Percentiles rank a stretch among this genome's conserved stretches.
Conservation (phyloP, 768 basidiomycete species). For the Hemileccinum rubropunctum region DNA sequence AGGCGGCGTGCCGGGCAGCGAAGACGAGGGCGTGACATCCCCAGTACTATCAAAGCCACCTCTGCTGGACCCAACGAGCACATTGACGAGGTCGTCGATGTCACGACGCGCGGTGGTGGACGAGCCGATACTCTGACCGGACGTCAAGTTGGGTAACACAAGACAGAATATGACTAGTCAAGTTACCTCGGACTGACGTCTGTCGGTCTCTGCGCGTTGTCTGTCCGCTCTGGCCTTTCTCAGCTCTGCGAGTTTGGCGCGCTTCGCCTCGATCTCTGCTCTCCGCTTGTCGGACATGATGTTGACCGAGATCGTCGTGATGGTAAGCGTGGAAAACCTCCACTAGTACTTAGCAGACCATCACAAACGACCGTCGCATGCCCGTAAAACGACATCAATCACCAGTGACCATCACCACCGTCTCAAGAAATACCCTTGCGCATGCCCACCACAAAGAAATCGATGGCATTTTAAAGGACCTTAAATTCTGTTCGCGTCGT, state of each 20-base stretch:
- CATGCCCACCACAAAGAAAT: slow-evolving; percentile 37
- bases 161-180: slow-evolving; percentile 7
- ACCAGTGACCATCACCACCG: slow-evolving; percentile 9
- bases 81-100: slow-evolving; percentile 69
- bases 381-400: slow-evolving; percentile 4
- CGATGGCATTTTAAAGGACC: slow-evolving; percentile 57
- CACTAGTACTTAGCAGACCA: not conserved
- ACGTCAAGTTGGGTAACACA: not conserved
- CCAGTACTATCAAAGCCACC: slow-evolving; percentile 52
- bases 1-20: slow-evolving; percentile 69
- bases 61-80: slow-evolving; percentile 47
- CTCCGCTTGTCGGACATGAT: slow-evolving; percentile 69
- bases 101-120: slow-evolving; percentile 47
- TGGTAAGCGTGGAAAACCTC: not conserved
- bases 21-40: slow-evolving; percentile 67
- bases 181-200: slow-evolving; percentile 27
- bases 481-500: slow-evolving; percentile 54
- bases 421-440: slow-evolving; percentile 17
- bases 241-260: slow-evolving; percentile 82
- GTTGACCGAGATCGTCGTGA: no score
- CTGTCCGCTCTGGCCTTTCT: slow-evolving; percentile 73
- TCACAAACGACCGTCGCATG: no score
- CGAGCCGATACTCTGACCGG: slow-evolving; percentile 36
- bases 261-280: slow-evolving; percentile 89
- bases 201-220: slow-evolving; percentile 51